These are phyloP conservation scores for Cercospora sojina DNA, from an alignment of 2,329 filamentous ascomycete genomes.

Conservation along the genomic window DNA sequence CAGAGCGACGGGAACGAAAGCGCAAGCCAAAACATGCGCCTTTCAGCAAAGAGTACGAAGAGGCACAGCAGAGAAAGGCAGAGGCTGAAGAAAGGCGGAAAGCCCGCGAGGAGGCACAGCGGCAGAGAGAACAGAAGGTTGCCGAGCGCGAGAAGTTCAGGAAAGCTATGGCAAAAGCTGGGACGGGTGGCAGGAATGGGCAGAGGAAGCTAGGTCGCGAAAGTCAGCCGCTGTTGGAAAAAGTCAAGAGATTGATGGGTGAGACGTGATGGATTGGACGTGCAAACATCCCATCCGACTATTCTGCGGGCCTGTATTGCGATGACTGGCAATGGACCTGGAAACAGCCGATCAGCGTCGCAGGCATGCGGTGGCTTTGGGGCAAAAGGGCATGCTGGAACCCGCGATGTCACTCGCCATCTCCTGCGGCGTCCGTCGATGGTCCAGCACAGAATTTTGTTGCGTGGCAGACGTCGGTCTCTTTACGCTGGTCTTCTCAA, in stretches of 20 bases:
- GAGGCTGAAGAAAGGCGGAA: constrained; percentile 62
- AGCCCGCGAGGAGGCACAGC: constrained; percentile 63
- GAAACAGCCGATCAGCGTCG: background rate
- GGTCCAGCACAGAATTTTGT: background rate
- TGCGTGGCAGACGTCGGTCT: background rate
- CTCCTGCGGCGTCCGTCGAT: background rate
- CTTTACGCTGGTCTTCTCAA: background rate
- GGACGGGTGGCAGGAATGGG: constrained; percentile 63
- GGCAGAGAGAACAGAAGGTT: constrained; percentile 52
- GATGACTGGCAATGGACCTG: background rate
- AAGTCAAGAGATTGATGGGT: constrained; percentile 70
- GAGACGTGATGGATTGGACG: constrained; percentile 15
- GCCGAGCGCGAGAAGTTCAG: constrained; percentile 72
- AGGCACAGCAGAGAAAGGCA: constrained; percentile 56
- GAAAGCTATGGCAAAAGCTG: constrained; percentile 61
- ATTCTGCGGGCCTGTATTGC: background rate
- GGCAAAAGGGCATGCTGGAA: background rate
- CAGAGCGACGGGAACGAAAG: constrained; percentile 11
- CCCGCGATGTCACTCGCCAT: background rate
- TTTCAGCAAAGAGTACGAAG: constrained; percentile 45
- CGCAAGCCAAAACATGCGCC: constrained; percentile 45
- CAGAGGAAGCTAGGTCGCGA: constrained; percentile 79
- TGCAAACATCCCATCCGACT: background rate
- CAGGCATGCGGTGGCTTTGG: background rate
- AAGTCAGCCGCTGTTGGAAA: constrained; percentile 73